These are phyloP conservation scores for Tulasnella sp. DNA, from an alignment of 768 basidiomycete species.

Conservation along the genomic window DNA sequence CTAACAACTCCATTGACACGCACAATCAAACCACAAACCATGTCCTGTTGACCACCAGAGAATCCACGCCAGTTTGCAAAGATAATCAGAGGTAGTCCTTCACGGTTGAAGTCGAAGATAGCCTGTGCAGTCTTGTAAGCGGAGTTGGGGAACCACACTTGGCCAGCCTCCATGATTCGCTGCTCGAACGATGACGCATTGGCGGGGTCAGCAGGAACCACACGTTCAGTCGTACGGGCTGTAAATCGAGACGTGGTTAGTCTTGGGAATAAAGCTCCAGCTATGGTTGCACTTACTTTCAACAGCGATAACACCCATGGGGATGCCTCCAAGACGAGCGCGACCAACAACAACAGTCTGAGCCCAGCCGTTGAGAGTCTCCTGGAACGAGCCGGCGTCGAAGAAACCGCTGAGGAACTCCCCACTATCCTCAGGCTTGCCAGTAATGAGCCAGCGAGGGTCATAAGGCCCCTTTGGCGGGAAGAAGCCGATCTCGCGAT, in stretches of 20 bases:
- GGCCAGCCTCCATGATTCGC: slow-evolving; percentile 98
- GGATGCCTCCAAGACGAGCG: slow-evolving; percentile 92
- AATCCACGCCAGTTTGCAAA: slow-evolving; percentile 99
- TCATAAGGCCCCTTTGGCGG: slow-evolving; percentile 95
- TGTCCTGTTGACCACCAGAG: slow-evolving; percentile 98
- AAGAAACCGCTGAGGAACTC: slow-evolving; percentile 89
- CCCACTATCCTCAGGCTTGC: slow-evolving; percentile 75
- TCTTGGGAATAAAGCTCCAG: background rate
- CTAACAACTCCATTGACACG: background rate
- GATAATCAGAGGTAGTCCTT: slow-evolving; percentile 93
- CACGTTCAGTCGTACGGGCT: slow-evolving; percentile 87
- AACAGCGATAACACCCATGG: slow-evolving; percentile 95
- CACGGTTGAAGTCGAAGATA: slow-evolving; percentile 97
- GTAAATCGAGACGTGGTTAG: background rate
- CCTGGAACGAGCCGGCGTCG: slow-evolving; percentile 96
- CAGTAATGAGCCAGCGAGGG: slow-evolving; percentile 96
- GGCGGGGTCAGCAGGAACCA: slow-evolving; percentile 96
- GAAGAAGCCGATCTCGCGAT: slow-evolving; percentile 80
- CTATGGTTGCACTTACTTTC: slow-evolving; percentile 43
- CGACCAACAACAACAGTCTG: slow-evolving; percentile 98
- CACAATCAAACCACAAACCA: slow-evolving; percentile 40
- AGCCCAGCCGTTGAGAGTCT: slow-evolving; percentile 97
- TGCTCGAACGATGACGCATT: slow-evolving; percentile 96
- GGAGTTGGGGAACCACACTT: slow-evolving; percentile 99
- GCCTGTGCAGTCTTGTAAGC: slow-evolving; percentile 99